These are phyloP conservation scores for Termitomyces eurrhizus DNA, from an alignment of 768 basidiomycete species.

Conservation along the genomic window DNA sequence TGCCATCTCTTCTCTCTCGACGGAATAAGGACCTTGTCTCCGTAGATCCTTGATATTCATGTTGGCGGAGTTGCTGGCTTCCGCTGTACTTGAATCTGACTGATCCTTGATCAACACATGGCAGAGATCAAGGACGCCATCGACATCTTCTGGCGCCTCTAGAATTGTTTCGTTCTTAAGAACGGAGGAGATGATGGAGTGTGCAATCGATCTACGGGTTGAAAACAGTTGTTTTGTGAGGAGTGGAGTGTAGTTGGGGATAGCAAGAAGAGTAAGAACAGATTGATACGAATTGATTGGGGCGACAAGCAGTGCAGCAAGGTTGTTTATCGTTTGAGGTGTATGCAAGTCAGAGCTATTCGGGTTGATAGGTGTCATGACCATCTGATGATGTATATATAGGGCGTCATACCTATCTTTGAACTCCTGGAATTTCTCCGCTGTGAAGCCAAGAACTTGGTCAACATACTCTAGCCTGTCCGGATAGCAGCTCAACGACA, in stretches of 20 bases:
- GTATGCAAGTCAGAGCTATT: constrained; percentile 83
- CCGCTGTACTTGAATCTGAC: constrained; percentile 43
- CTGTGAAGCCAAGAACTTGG: constrained; percentile 88
- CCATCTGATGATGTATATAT: not conserved
- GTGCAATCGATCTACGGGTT: constrained; percentile 88
- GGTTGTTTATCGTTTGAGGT: constrained; percentile 82
- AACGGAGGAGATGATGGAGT: constrained; percentile 90
- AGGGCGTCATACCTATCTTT: constrained; percentile 57
- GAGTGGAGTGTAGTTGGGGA: constrained; percentile 84
- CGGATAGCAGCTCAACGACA: constrained; percentile 95
- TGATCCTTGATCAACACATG: constrained; percentile 90
- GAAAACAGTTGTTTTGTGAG: constrained; percentile 84
- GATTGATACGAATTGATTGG: constrained; percentile 97
- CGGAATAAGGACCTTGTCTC: constrained; percentile 53
- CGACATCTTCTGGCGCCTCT: constrained; percentile 90
- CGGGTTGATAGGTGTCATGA: constrained; percentile 5
- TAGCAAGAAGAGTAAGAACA: constrained; percentile 93
- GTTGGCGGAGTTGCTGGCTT: constrained; percentile 27
- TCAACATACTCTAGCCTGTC: constrained; percentile 97
- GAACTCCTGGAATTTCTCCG: constrained; percentile 81
- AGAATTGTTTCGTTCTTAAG: constrained; percentile 96
- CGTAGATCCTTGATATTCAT: constrained; percentile 41
- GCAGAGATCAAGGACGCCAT: constrained; percentile 89
- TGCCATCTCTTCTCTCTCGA: constrained; percentile 87
- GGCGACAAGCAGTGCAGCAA: constrained; percentile 87